phyloP scores from a whole-genome alignment of 176 grass and related monocot genomes.

The Eleusine indica region DNA sequence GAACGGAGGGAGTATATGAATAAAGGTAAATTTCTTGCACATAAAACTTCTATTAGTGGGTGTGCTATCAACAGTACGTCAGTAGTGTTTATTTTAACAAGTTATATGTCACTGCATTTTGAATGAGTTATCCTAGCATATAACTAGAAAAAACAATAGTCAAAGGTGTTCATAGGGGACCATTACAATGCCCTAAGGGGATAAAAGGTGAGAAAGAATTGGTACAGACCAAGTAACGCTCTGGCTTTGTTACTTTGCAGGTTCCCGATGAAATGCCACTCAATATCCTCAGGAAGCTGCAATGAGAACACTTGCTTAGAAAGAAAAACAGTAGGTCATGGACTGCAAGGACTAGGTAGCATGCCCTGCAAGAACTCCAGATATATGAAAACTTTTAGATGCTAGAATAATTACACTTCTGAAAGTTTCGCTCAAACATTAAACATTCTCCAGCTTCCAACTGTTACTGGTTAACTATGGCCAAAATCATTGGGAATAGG shows the following conservation, averaged over 20 bases:
- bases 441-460: not conserved
- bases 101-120: not conserved
- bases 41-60: not conserved
- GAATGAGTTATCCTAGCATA: not conserved
- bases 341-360: not conserved
- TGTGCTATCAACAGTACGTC: not conserved
- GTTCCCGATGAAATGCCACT: conserved; percentile 97
- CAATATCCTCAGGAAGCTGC: conserved; percentile 89
- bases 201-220: not conserved
- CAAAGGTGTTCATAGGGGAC: not conserved
- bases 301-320: conserved; percentile 42
- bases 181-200: not conserved
- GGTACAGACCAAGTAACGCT: conserved; percentile 64
- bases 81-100: not conserved
- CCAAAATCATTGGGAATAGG: not conserved
- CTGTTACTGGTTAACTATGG: not conserved
- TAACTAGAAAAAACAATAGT: not conserved
- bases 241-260: conserved; percentile 95
- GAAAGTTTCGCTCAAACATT: not conserved
- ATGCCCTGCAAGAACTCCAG: not conserved
- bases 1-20: too few relatives aligned
- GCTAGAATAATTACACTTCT: not conserved
- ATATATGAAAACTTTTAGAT: not conserved
- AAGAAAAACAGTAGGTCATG: not conserved
- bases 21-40: not conserved